Evolutionary conservation across 106 monocot genomes (phyloP), one percentile per base, ranked within the genome.

Genomic region (Phalaenopsis aphrodite): DNA sequence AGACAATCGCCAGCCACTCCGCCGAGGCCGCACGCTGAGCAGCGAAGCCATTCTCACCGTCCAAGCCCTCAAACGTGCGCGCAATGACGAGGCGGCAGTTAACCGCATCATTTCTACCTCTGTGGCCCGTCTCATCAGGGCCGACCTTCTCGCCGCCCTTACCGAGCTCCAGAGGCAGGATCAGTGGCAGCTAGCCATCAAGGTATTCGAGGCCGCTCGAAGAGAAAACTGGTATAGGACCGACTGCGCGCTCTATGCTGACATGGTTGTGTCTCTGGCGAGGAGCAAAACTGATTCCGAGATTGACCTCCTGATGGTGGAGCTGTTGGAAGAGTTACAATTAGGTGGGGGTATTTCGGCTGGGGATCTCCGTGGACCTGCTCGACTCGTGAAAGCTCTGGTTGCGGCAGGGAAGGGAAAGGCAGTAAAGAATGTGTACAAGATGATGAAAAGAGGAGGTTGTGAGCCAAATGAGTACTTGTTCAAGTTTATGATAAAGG

Each of bases 41-140:
- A 84, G 92, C 15, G 96, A 97, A 76, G 91, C 96, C 12, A 97
- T 97, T 79, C 85, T 92, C 41, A 91, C 94, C 76, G 80, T 97
- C 80, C 96, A 97, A 56, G 82, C 96, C 65, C 92, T 97, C 66
- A 97, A 97, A 80, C 93, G 93, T 74, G 82, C 85, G 72, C 21
- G 67, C 75, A 43, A 41, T 19, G 74, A 74, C 18, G 43, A 74
- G 41, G 43, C 17, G 42, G 38, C 21, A 41, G 58, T 80, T 69
- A 48, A 71, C 36, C 72, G 80, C 80, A 79, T 68, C 57, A 48
- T 83, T 11, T 75, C 37, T 5, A 42, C n/a, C 37, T 46, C 85
- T 41, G 55, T 92, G 67, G 37, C 78, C 77, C 89, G 95, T 16
- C 95, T 95, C 85, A 83, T 93, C 74, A 90, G 91, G 77, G 15